phyloP scores from a whole-genome alignment of 2,329 filamentous ascomycete species.

The Aspergillus latus region DNA sequence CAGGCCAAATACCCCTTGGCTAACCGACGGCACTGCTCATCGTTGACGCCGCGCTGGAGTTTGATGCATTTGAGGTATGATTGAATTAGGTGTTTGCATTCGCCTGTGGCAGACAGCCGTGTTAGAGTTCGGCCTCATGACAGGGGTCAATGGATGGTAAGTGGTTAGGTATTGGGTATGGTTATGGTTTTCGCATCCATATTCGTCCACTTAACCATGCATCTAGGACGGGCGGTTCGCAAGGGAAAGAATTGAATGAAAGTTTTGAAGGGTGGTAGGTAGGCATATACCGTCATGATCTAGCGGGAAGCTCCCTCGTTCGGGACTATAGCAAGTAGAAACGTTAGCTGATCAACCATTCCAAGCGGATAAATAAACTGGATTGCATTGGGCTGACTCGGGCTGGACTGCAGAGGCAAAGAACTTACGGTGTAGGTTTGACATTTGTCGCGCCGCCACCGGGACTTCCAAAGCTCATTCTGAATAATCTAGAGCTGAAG shows the following conservation, averaged over 20 bases:
- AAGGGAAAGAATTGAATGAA: too few species aligned
- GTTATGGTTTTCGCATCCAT: too few species aligned
- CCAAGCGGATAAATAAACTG: background rate
- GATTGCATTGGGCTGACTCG: background rate
- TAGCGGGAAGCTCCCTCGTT: slow-evolving; percentile 92
- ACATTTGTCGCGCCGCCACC: slow-evolving; percentile 63
- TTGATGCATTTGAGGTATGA: slow-evolving; percentile 86
- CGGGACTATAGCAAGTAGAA: slow-evolving; percentile 58
- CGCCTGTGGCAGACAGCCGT: slow-evolving; percentile 55
- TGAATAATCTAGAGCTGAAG: background rate
- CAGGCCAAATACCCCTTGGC: slow-evolving; percentile 88
- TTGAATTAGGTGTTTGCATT: slow-evolving; percentile 88
- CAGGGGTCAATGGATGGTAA: too few species aligned
- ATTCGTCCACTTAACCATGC: too few species aligned
- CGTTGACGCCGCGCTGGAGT: slow-evolving; percentile 77
- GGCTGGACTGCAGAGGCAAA: background rate
- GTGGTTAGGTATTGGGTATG: too few species aligned
- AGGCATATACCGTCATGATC: slow-evolving; percentile 73
- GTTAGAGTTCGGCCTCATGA: background rate
- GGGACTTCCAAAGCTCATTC: slow-evolving; percentile 66
- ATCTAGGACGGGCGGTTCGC: too few species aligned
- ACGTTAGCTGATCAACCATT: slow-evolving; percentile 6
- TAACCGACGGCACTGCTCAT: slow-evolving; percentile 77
- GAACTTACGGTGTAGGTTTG: slow-evolving; percentile 69
- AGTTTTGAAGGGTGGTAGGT: background rate